phyloP scores from a whole-genome alignment of 2,329 filamentous ascomycete species.

The Xylaria sp. region DNA sequence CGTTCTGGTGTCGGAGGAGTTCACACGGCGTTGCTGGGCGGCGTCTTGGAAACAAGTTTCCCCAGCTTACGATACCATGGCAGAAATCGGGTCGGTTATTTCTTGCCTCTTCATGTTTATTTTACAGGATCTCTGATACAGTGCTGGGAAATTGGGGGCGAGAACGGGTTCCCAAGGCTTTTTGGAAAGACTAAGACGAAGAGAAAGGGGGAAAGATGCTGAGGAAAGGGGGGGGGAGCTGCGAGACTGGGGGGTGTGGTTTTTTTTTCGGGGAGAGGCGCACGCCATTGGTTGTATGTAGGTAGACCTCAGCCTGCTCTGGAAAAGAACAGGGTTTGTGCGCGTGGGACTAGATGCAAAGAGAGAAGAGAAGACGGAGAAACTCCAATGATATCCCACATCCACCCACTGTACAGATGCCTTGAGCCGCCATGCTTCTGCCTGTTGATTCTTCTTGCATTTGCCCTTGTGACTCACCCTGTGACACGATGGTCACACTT shows the following conservation, averaged over 20 bases:
- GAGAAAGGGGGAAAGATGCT: constrained; percentile 8
- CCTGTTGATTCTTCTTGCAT: constrained; percentile 13
- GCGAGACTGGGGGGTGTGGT: neutral
- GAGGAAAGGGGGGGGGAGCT: neutral
- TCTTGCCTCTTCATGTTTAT: constrained; percentile 20
- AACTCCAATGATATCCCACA: constrained; percentile 34
- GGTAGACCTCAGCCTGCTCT: constrained; percentile 19
- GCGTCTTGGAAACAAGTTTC: constrained; percentile 36
- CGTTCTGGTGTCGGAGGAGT: constrained; percentile 36
- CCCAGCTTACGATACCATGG: constrained; percentile 38
- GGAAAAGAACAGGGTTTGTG: constrained; percentile 24
- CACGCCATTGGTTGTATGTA: constrained; percentile 18
- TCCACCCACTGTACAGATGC: constrained; percentile 18
- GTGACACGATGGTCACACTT: neutral
- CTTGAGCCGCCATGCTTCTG: constrained; percentile 16
- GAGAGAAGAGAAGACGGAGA: constrained; percentile 16
- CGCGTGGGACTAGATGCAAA: constrained; percentile 6
- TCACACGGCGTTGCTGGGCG: constrained; percentile 40
- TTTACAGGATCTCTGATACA: constrained; percentile 22
- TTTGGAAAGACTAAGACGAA: constrained; percentile 1
- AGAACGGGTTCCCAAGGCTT: neutral
- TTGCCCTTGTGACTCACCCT: constrained; percentile 21
- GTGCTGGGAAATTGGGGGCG: constrained; percentile 9
- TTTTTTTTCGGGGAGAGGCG: constrained; percentile 8
- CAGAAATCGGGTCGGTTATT: constrained; percentile 14